Base-by-base conservation (phyloP, 2,329 filamentous ascomycete genomes). In the Colletotrichum eremochloae region DNA sequence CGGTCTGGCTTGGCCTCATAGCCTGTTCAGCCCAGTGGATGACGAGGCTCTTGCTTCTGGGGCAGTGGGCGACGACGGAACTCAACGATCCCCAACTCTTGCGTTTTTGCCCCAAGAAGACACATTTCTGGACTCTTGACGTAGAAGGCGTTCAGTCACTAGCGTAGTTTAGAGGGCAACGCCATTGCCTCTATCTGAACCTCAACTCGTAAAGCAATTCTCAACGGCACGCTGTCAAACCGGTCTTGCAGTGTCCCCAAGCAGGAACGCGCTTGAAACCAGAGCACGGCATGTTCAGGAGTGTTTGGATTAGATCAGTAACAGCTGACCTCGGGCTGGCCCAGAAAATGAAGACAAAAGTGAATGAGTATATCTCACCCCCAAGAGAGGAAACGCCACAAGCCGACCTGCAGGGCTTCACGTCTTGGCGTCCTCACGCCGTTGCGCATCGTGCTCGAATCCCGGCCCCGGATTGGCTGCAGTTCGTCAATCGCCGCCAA, bases 391-490 rank as follows among this genome's bases (percentile, higher is more conserved):
- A 53, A 31, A 31, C 50, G 50, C 50, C 50, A 53, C 24, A 33
- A 53, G 6, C n/a, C 29, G n/a, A 24, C 50, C 50, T 14, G 50
- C 50, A 53, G n/a, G 50, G 50, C 29, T 2, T 31, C 50, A 6
- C 18, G 24, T 53, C 57, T 36, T n/a, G 40, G 24, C 57, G 14
- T n/a, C 57, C 9, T 60, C 40, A 4, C 40, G 29, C 57, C 57
- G 42, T 60, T 60, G 40, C 44, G 48, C 56, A 67, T 61, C 68
- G 63, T 71, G 68, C 68, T 67, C 50, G 48, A 67, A 71, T 62
- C 24, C 33, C 31, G 44, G 56, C 63, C 6, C 15, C 46, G 40
- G 40, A 71, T 71, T 71, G 68, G 68, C 42, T 67, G 20, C 44
- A 24, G 38, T 2, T 36, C 42, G 24, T 48, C 40, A 55, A 61